These are phyloP conservation scores for Yarrowia deformans DNA, from an alignment of 805 yeast genomes.

Conservation along the genomic window DNA sequence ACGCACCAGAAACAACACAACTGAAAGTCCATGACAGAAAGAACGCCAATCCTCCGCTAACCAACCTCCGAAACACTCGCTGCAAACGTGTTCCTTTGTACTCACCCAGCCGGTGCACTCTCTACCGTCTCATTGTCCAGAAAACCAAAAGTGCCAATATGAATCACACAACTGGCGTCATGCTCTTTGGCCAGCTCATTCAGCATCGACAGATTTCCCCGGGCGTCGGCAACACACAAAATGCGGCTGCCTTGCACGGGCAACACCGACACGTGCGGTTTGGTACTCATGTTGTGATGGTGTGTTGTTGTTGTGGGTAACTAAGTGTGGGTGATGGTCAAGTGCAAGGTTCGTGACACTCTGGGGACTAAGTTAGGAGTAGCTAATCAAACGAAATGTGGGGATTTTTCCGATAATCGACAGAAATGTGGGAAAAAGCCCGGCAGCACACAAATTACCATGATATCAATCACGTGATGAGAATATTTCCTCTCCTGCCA, in stretches of 20 bases:
- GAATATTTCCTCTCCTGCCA: too few relatives aligned
- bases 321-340: background rate
- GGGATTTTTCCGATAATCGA: background rate
- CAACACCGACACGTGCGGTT: conserved; percentile 27
- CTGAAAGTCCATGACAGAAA: too few relatives aligned
- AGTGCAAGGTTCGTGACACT: conserved; percentile 10
- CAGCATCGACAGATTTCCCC: conserved; percentile 60
- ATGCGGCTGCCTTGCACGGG: conserved; percentile 47
- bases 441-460: too few relatives aligned
- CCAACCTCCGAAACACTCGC: background rate
- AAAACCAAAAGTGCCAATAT: conserved; percentile 83
- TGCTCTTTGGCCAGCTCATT: conserved; percentile 59
- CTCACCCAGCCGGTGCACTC: conserved; percentile 62
- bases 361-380: conserved; percentile 9
- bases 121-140: conserved; percentile 65
- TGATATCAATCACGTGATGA: too few relatives aligned
- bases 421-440: background rate
- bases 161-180: conserved; percentile 62
- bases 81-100: conserved; percentile 41
- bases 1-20: too few relatives aligned
- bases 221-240: conserved; percentile 62
- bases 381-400: background rate
- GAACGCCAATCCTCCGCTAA: background rate
- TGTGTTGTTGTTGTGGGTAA: background rate
- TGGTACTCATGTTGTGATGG: background rate